Base-by-base conservation (phyloP, 2,329 filamentous ascomycete species). In the Claviceps citrina region DNA sequence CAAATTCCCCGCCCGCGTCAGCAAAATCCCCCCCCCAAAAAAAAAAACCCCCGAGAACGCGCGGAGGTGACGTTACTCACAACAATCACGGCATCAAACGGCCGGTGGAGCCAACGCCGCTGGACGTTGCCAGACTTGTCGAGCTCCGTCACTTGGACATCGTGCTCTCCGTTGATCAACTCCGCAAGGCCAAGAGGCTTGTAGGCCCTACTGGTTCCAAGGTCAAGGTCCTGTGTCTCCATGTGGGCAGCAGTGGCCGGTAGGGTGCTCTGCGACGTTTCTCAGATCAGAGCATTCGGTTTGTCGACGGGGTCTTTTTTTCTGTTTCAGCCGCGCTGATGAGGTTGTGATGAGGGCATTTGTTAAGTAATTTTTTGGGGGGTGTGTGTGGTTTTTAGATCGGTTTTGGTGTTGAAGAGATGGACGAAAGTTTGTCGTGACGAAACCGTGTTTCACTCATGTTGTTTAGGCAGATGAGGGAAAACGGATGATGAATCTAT, bases 91-190 rank as follows among this genome's bases (percentile, higher is more conserved):
- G 43, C 41, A 16, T 53, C 50, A 28, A 47, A 48, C 4, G 49
- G 40, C 1, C 46, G 47, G 19, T 62, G 60, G 7, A 52, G 44
- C 61, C 61, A 65, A 24, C 48, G 49, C 13, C 55, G 52, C 16
- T 56, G 52, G 7, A 59, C 40, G 25, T 59, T 51, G 4, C 60
- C 62, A 0, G 59, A 56, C 38, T 55, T 62, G 45, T 63, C 62
- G 2, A 60, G 51, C 45, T 65, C 62, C 2, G 49, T 30, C 3
- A 65, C 47, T 20, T 61, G 53, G 8, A 60, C 43, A 4, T 52
- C 50, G 19, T 44, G 36, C 10, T 49, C 49, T 18, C 43, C 47
- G 5, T 51, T 49, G 20, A 59, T 45, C 10, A 52, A 45, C 1
- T 41, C 36, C 5, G 49, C 46, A 15, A 57, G 45, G 40, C 51